Percentiles rank a stretch among this genome's conserved stretches.
phyloP scores from a whole-genome alignment of 805 yeast species.

The Candida ficus region DNA sequence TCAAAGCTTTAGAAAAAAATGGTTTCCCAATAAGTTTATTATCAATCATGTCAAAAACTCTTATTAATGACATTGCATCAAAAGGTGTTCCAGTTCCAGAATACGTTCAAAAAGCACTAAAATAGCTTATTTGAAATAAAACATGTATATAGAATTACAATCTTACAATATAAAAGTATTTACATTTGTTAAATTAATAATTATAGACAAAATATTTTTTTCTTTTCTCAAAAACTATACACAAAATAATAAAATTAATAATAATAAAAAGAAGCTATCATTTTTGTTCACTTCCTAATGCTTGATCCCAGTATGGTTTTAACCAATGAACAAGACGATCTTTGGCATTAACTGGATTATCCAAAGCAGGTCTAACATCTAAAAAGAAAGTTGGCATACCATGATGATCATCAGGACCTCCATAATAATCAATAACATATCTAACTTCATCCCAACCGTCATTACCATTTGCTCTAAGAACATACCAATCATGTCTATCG shows the following conservation, averaged over 20 bases:
- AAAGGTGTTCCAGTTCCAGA: constrained; percentile 17
- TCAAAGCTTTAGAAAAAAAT: constrained; percentile 10
- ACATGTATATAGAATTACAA: neutral
- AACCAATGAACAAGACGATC: constrained; percentile 73
- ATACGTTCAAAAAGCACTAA: constrained; percentile 3
- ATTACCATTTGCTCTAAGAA: constrained; percentile 55
- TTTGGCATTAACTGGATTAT: constrained; percentile 50
- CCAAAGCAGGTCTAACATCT: constrained; percentile 95
- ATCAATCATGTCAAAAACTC: constrained; percentile 4
- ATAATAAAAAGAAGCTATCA: neutral
- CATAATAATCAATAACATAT: constrained; percentile 92
- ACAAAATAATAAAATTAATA: neutral
- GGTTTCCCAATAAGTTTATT: constrained; percentile 1
- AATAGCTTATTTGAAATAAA: no score
- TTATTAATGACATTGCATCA: constrained; percentile 8
- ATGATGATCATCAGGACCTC: constrained; percentile 88
- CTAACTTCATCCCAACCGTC: constrained; percentile 65
- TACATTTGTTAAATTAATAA: neutral
- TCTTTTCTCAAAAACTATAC: neutral
- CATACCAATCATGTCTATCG: constrained; percentile 99
- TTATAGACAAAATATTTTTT: no score
- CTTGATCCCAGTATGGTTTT: constrained; percentile 61
- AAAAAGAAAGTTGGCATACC: constrained; percentile 89
- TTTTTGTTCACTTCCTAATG: constrained; percentile 37
- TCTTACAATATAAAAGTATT: neutral